Evolutionary conservation across 768 basidiomycete genomes (phyloP).

Genomic region (Boletus rufocinnamomeus): DNA sequence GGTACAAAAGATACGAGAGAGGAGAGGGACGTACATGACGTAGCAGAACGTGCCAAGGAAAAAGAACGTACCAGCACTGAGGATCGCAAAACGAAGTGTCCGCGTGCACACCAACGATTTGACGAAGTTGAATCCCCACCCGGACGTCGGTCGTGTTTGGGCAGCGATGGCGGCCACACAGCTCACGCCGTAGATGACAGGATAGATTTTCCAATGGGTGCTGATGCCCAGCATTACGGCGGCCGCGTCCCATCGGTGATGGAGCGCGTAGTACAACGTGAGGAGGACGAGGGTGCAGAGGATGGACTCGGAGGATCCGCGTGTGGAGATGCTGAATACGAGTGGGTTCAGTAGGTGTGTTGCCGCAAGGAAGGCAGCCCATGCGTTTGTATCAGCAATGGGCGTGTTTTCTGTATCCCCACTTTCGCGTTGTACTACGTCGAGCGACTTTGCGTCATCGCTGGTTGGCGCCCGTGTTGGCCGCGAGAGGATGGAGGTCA

Average conservation of each 20-base stretch:
- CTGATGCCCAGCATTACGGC: constrained; percentile 78
- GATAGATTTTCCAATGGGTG: constrained; percentile 98
- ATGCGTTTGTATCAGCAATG: constrained; percentile 4
- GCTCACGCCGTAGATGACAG: constrained; percentile 85
- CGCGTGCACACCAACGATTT: constrained; percentile 47
- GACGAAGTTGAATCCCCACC: constrained; percentile 32
- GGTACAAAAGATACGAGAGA: background rate
- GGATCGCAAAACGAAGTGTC: constrained; percentile 62
- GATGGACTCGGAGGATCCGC: constrained; percentile 92
- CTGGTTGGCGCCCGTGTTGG: background rate
- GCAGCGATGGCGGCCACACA: constrained; percentile 47
- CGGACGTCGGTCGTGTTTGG: constrained; percentile 20
- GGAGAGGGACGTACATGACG: constrained; percentile 58
- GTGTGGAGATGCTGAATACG: constrained; percentile 93
- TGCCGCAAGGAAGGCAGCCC: constrained; percentile 60
- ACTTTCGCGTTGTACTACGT: background rate
- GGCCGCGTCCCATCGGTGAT: constrained; percentile 59
- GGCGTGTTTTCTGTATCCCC: background rate
- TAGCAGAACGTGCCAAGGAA: constrained; percentile 67
- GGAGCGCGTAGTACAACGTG: constrained; percentile 61
- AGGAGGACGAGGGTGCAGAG: constrained; percentile 78
- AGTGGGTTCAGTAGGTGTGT: constrained; percentile 92
- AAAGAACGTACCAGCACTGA: constrained; percentile 71
- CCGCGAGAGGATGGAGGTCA: constrained; percentile 48
- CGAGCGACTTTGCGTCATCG: constrained; percentile 8